Evolutionary conservation across 2,329 filamentous ascomycete species (phyloP).

Genomic region (Colletotrichum phormii): DNA sequence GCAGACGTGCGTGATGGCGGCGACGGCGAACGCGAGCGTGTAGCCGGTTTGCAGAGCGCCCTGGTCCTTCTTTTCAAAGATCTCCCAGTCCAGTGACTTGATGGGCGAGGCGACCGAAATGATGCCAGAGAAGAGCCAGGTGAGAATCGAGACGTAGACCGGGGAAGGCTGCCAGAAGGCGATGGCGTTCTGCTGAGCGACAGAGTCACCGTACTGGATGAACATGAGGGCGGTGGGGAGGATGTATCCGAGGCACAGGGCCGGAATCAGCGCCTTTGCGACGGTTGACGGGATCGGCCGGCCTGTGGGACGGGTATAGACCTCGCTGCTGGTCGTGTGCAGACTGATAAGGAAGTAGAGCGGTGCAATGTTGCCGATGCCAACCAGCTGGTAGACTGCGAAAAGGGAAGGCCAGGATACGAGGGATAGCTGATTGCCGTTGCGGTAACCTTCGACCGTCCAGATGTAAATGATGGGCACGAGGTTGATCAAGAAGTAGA

Average conservation of each 20-base stretch:
- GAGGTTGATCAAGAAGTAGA: slow-evolving; percentile 38
- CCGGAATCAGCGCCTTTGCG: slow-evolving; percentile 37
- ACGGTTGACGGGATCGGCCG: slow-evolving; percentile 30
- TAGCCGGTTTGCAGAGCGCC: not conserved
- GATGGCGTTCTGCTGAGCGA: slow-evolving; percentile 23
- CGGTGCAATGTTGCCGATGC: slow-evolving; percentile 33
- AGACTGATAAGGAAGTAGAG: slow-evolving; percentile 32
- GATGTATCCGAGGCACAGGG: slow-evolving; percentile 35
- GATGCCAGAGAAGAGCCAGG: not conserved
- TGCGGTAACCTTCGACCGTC: slow-evolving; percentile 41
- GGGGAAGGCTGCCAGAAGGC: slow-evolving; percentile 31
- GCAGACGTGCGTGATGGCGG: slow-evolving; percentile 6
- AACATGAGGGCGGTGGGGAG: slow-evolving; percentile 33
- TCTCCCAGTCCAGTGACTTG: slow-evolving; percentile 17
- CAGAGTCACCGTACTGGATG: not conserved
- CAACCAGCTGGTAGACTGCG: slow-evolving; percentile 26
- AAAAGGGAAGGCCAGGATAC: slow-evolving; percentile 36
- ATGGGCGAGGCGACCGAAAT: not conserved
- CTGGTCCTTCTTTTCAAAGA: slow-evolving; percentile 7
- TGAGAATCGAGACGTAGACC: slow-evolving; percentile 7
- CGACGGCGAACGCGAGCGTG: not conserved
- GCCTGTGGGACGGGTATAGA: slow-evolving; percentile 23
- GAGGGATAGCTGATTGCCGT: slow-evolving; percentile 33
- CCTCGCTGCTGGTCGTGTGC: not conserved
- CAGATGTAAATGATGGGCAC: slow-evolving; percentile 41